phyloP scores from a whole-genome alignment of 176 grass and related monocot genomes.

The Lolium rigidum region DNA sequence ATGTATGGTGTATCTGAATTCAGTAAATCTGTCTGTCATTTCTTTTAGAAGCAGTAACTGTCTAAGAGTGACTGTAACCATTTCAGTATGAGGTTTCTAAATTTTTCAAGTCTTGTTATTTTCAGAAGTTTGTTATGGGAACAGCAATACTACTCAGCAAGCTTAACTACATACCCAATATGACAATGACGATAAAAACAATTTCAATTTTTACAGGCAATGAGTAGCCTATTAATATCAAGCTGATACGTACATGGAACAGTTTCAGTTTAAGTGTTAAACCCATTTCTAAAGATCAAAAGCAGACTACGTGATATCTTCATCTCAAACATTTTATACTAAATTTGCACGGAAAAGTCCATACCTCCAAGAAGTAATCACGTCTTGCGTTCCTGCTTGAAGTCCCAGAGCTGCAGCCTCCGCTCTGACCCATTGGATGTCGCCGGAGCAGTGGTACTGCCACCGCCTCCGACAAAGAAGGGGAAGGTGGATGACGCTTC shows the following conservation, averaged over 20 bases:
- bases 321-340: background rate
- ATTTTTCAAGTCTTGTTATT: background rate
- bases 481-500: conserved; percentile 33
- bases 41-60: background rate
- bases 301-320: background rate
- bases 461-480: conserved; percentile 46
- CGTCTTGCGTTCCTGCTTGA: conserved; percentile 53
- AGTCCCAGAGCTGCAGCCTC: conserved; percentile 62
- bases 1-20: background rate
- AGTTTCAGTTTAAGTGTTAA: conserved; percentile 1
- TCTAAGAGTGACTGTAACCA: background rate
- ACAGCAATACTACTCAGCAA: background rate
- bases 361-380: conserved; percentile 41
- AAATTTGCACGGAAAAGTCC: background rate
- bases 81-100: background rate
- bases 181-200: background rate
- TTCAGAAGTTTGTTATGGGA: background rate
- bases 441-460: conserved; percentile 23
- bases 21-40: background rate
- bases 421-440: conserved; percentile 8
- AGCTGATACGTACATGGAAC: conserved; percentile 6
- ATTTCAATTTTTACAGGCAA: background rate
- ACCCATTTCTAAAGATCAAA: background rate
- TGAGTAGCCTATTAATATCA: background rate
- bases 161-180: background rate